A percentile compares a stretch with the other conserved stretches of the same genome.
phyloP scores from a whole-genome alignment of 2,329 filamentous ascomycete species.

The Apiospora arundinis region DNA sequence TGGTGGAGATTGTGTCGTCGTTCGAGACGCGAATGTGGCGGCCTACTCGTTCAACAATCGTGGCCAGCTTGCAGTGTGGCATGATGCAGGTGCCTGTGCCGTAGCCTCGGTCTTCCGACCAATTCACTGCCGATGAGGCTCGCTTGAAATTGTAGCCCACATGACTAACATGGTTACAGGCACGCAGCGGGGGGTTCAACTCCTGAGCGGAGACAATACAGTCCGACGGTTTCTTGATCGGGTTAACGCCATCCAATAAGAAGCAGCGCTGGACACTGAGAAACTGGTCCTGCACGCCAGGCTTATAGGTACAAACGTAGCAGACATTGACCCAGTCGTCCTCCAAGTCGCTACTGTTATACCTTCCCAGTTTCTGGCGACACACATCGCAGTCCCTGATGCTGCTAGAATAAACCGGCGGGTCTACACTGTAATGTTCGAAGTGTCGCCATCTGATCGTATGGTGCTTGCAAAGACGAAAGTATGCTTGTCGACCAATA shows the following conservation, averaged over 20 bases:
- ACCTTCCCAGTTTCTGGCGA: too few relatives aligned
- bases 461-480: conserved; percentile 2
- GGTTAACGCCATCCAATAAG: too few relatives aligned
- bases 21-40: not conserved
- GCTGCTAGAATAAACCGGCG: too few relatives aligned
- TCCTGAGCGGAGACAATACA: not conserved
- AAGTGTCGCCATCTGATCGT: not conserved
- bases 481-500: not conserved
- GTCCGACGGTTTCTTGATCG: not conserved
- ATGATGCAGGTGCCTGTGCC: not conserved
- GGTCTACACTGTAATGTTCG: too few relatives aligned
- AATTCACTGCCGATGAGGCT: too few relatives aligned
- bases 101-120: not conserved
- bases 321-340: too few relatives aligned
- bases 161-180: not conserved
- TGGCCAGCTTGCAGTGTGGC: not conserved
- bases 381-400: too few relatives aligned
- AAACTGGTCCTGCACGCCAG: not conserved
- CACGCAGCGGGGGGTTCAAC: too few relatives aligned
- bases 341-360: too few relatives aligned
- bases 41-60: not conserved
- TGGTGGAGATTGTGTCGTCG: not conserved
- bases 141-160: not conserved
- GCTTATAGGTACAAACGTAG: too few relatives aligned
- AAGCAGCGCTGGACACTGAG: not conserved